phyloP scores from a whole-genome alignment of 192 early-diverging fungal genomes.

The Mortierella claussenii region DNA sequence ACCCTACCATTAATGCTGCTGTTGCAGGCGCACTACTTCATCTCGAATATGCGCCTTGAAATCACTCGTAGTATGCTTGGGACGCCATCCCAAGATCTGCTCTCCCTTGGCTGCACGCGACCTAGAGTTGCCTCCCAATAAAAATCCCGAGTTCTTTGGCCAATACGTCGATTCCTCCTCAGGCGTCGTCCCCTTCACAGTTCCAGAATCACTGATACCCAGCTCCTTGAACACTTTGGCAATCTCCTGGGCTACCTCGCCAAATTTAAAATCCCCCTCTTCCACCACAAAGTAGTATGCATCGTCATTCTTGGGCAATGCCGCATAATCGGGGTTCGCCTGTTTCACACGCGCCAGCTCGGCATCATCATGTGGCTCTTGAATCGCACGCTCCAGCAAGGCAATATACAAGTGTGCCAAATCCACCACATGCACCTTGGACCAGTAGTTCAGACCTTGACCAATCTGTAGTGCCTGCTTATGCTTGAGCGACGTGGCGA shows the following conservation, averaged over 20 bases:
- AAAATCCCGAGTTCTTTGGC: background rate
- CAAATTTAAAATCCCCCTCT: slow-evolving; percentile 23
- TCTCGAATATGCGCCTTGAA: background rate
- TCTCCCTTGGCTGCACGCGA: slow-evolving; percentile 28
- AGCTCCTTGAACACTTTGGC: slow-evolving; percentile 14
- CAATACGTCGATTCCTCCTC: slow-evolving; percentile 22
- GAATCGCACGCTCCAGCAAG: slow-evolving; percentile 23
- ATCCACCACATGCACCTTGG: slow-evolving; percentile 38
- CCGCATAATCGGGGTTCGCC: background rate
- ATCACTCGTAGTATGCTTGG: slow-evolving; percentile 15
- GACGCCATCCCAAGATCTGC: slow-evolving; percentile 38
- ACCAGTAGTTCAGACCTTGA: slow-evolving; percentile 30
- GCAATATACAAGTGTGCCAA: slow-evolving; percentile 30
- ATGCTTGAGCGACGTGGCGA: slow-evolving; percentile 12
- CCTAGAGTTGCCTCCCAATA: slow-evolving; percentile 31
- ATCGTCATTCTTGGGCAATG: slow-evolving; percentile 45
- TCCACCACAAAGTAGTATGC: slow-evolving; percentile 41
- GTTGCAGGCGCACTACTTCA: no score
- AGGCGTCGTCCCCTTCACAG: background rate
- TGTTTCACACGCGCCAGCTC: background rate
- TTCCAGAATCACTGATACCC: slow-evolving; percentile 25
- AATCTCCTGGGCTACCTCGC: slow-evolving; percentile 29
- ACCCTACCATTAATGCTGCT: no score
- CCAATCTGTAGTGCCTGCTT: slow-evolving; percentile 31
- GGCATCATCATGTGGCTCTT: slow-evolving; percentile 37